Conservation (phyloP, 257 asterid genomes). For the Parsonsia alboflavescens region DNA sequence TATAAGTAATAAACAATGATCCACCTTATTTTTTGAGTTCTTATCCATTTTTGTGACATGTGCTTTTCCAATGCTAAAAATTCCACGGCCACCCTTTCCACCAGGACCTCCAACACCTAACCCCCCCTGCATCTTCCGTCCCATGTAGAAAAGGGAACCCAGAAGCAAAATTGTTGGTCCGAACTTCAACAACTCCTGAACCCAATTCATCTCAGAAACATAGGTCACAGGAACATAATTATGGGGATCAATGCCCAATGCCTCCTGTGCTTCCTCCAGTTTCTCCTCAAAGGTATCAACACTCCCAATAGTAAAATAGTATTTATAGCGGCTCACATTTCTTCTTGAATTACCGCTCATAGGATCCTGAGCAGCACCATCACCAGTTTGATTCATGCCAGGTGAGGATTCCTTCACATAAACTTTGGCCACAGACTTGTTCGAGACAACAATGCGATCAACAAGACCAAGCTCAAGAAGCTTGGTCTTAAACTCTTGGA, state of each 20-base stretch:
- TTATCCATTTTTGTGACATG: slow-evolving; percentile 70
- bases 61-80: slow-evolving; percentile 71
- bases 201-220: slow-evolving; percentile 39
- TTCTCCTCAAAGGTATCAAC: slow-evolving; percentile 71
- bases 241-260: slow-evolving; percentile 66
- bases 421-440: slow-evolving; percentile 63
- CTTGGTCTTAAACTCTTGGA: slow-evolving; percentile 76
- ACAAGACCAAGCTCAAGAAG: slow-evolving; percentile 87
- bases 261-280: slow-evolving; percentile 80
- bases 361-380: slow-evolving; percentile 33
- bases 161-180: slow-evolving; percentile 40
- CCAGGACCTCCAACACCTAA: slow-evolving; percentile 63
- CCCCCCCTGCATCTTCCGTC: slow-evolving; percentile 45
- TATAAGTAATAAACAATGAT: neutral
- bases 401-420: slow-evolving; percentile 46
- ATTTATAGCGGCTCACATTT: slow-evolving; percentile 31
- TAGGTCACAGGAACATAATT: slow-evolving; percentile 68
- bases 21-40: slow-evolving; percentile 81
- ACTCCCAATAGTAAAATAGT: slow-evolving; percentile 58
- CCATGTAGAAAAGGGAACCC: slow-evolving; percentile 38
- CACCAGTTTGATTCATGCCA: slow-evolving; percentile 21
- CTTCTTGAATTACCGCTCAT: slow-evolving; percentile 24
- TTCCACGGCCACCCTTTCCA: slow-evolving; percentile 68
- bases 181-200: slow-evolving; percentile 38
- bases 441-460: slow-evolving; percentile 54